Evolutionary conservation across 177 flowering plant genomes (phyloP), one percentile per base, ranked within the genome.

Genomic region (Vitis hybrid): DNA sequence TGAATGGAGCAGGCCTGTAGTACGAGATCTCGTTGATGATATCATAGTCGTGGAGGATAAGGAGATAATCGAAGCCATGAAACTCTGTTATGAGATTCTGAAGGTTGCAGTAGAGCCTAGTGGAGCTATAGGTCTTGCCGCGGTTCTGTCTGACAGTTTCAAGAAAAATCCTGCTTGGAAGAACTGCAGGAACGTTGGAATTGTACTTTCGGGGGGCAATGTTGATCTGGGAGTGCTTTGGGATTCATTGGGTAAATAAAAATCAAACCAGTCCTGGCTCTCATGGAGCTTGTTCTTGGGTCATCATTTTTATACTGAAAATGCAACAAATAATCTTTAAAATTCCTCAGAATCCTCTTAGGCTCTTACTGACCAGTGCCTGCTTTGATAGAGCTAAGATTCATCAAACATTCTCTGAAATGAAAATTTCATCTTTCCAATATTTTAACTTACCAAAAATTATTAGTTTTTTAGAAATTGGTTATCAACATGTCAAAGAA

Each of bases 121-220:
- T 73, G 97, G 97, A 74, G 95, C 93, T 71, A 88, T 91, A 32
- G 97, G 98, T 52, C 91, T 94, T 70, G 98, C 98, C 18, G 97
- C 90, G 48, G 92, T 91, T 74, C 71, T 89, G 50, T 92, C 95
- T 0, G 73, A 80, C n/a, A 71, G 69, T 73, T 94, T 94, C 80
- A 79, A 58, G 74, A 74, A 80, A 6, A 84, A 85, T 68, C 85
- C 89, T 18, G 74, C 80, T 19, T 87, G 84, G 89, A 84, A 87
- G 63, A 84, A 85, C 64, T 80, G 90, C 79, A 81, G 72, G 6
- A 57, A 86, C 67, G 76, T 90, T 21, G 97, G 88, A 4, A 88
- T 94, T 64, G 60, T 94, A 70, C 75, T 94, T 70, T 92, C 94
- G 9, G 98, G 98, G 62, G 98, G 97, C 57, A 94, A 91, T 72